Base-by-base conservation (phyloP, 2,329 filamentous ascomycete species). In the Fusarium oxysporum region DNA sequence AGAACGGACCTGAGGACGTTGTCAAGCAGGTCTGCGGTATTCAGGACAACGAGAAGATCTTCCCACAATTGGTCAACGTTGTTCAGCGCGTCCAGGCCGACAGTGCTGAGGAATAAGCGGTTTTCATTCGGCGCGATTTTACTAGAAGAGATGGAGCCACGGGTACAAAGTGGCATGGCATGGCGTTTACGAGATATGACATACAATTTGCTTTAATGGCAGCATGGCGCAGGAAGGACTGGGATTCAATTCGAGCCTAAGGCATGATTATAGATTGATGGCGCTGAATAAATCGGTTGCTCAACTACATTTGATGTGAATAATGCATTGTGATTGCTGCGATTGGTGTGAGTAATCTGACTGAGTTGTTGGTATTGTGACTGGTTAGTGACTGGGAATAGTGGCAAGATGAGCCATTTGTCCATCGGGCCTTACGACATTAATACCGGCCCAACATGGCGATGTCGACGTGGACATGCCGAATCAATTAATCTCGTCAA, bases 21-120 rank as follows among this genome's bases (percentile, higher is more conserved):
- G 93, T 96, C 50, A 85, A 87, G 80, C 89, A 96, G 83, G 89
- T 99, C 72, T 97, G 93, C 76, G 95, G 95, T 44, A 87, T 99
- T 63, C 90, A 94, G 77, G 84, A 90, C 67, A 86, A 83, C 30
- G 93, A 98, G 80, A 92, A 93, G 80, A 88, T 98, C 63, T 97
- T 92, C 84, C 84, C 89, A 65, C 88, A 91, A 79, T 89, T 98
- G 38, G 88, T 95, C 51, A 87, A 92, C 78, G 86, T 96, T 65
- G 95, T 98, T 65, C 89, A 92, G 85, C 93, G 92, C 81, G 95
- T 98, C 35, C 94, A 98, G 84, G 87, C 85, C n/a, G 88, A 90
- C 75, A 82, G 83, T 70, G 78, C 74, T 19, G 82, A 86, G 65
- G 85, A 86, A 65, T 87, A 83, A 85, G 78, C 79, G 21, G 10